phyloP scores from a whole-genome alignment of 192 early-diverging fungal species.

The Backusella tarrabulga region DNA sequence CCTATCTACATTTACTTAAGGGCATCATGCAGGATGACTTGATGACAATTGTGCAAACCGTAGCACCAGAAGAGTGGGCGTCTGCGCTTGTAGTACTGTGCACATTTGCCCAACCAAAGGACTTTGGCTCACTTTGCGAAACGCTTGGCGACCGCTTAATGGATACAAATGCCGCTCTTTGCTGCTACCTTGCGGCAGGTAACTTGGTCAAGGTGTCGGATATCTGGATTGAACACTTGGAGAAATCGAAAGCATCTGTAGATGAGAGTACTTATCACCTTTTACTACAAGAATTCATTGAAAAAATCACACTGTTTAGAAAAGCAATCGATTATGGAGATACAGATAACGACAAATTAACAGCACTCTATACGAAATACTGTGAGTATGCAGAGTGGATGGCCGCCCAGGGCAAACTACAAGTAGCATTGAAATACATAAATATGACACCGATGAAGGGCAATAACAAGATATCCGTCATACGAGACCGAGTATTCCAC shows the following conservation, averaged over 20 bases:
- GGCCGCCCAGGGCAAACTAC: constrained; percentile 69
- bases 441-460: constrained; percentile 60
- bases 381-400: constrained; percentile 82
- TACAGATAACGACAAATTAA: constrained; percentile 14
- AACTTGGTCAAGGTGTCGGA: constrained; percentile 76
- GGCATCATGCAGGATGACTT: constrained; percentile 78
- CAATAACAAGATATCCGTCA: neutral
- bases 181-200: constrained; percentile 81
- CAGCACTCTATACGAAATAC: constrained; percentile 76
- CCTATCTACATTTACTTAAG: constrained; percentile 82
- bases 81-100: constrained; percentile 90
- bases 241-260: neutral
- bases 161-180: constrained; percentile 52
- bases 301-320: constrained; percentile 91
- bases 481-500: neutral
- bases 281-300: constrained; percentile 73
- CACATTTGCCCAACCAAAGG: constrained; percentile 86
- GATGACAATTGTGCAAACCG: constrained; percentile 73
- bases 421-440: constrained; percentile 74
- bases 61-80: constrained; percentile 83
- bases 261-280: neutral
- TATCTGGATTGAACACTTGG: constrained; percentile 76
- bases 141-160: constrained; percentile 62
- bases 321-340: constrained; percentile 91
- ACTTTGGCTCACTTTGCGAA: constrained; percentile 68